Conservation (phyloP, 1,284 basidiomycete genomes). For the Ceratobasidium sp. region DNA sequence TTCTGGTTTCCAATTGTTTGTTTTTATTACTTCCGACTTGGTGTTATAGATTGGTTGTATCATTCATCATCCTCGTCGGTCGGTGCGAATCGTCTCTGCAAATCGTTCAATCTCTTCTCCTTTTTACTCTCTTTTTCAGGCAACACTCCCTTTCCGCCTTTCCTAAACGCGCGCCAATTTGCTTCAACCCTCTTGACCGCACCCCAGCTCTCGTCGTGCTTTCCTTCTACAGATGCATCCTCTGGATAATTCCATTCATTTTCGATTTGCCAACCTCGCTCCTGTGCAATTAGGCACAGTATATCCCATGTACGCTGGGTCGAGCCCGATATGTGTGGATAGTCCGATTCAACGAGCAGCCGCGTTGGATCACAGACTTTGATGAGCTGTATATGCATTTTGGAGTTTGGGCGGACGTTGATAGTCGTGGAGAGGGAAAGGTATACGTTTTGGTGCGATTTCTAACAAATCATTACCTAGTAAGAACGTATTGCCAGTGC, state of each 20-base stretch:
- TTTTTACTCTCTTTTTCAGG: constrained; percentile 40
- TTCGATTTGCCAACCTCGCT: constrained; percentile 78
- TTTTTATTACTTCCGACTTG: no score
- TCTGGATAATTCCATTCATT: constrained; percentile 60
- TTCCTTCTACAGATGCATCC: constrained; percentile 50
- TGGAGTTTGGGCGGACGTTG: constrained; percentile 70
- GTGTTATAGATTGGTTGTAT: not conserved
- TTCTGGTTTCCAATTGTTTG: no score
- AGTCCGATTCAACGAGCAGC: constrained; percentile 85
- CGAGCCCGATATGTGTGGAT: constrained; percentile 68
- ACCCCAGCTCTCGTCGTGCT: constrained; percentile 64
- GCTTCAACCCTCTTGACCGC: constrained; percentile 72
- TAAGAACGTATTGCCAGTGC: constrained; percentile 15
- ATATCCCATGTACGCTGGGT: constrained; percentile 78
- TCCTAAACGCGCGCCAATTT: constrained; percentile 74
- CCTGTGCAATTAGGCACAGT: constrained; percentile 70
- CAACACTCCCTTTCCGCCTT: constrained; percentile 25
- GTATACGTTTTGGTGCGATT: constrained; percentile 75
- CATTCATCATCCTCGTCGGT: constrained; percentile 35
- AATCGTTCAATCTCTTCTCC: constrained; percentile 13
- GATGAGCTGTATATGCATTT: constrained; percentile 72
- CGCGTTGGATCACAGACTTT: constrained; percentile 70
- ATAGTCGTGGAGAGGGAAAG: constrained; percentile 84
- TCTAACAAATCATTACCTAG: constrained; percentile 63
- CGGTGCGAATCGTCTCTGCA: constrained; percentile 37